phyloP scores from a whole-genome alignment of 2,329 filamentous ascomycete species.

The Phialophora chinensis region DNA sequence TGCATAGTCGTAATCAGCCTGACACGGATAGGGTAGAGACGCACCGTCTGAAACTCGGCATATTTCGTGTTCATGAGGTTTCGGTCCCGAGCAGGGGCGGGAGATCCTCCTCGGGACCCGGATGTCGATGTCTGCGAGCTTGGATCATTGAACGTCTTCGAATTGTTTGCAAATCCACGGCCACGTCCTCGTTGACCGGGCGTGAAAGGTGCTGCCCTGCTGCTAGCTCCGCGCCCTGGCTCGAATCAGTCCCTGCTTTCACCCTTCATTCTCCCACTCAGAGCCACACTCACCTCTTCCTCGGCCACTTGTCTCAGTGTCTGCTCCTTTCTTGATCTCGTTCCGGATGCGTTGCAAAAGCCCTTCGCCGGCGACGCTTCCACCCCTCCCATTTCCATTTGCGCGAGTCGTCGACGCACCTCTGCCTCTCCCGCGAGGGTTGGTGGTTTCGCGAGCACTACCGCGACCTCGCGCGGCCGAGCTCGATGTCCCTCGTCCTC shows the following conservation, averaged over 20 bases:
- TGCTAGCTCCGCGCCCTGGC: constrained; percentile 31
- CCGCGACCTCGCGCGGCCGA: constrained; percentile 29
- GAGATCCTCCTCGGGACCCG: constrained; percentile 28
- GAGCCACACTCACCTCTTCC: constrained; percentile 31
- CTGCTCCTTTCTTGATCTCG: constrained; percentile 28
- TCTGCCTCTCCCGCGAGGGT: constrained; percentile 26
- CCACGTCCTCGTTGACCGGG: constrained; percentile 28
- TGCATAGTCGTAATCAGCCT: constrained; percentile 33
- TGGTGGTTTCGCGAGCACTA: constrained; percentile 25
- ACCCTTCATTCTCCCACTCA: background rate
- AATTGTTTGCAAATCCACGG: constrained; percentile 28
- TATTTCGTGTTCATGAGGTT: constrained; percentile 33
- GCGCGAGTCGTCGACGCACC: constrained; percentile 14
- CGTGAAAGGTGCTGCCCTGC: constrained; percentile 12
- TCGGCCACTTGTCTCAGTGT: constrained; percentile 15
- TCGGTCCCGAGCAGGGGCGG: constrained; percentile 27
- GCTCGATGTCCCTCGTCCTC: constrained; percentile 24
- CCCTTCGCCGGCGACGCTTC: constrained; percentile 23
- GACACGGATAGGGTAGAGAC: constrained; percentile 27
- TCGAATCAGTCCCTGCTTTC: constrained; percentile 11
- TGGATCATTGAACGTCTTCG: constrained; percentile 33
- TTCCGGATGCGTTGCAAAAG: constrained; percentile 33
- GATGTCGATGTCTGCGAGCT: constrained; percentile 27
- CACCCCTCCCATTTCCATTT: constrained; percentile 9
- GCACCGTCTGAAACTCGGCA: constrained; percentile 36